Base-by-base conservation (phyloP, 352 stramenopile genomes). In the Globisporangium takayamanum region DNA sequence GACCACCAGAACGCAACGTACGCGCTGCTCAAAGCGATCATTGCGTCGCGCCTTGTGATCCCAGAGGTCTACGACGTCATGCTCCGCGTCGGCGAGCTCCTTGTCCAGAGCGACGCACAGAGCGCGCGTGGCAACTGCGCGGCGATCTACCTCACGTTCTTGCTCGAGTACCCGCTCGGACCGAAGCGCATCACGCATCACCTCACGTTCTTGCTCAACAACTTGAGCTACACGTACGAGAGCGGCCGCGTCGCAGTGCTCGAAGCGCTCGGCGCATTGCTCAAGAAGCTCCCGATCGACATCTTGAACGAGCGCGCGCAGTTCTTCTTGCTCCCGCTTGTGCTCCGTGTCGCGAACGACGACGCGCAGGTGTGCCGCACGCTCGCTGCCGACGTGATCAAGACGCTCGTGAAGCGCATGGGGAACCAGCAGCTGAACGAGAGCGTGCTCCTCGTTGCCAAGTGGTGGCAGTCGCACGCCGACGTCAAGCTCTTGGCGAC, bases 41-140 rank as follows among this genome's bases (percentile, higher is more conserved):
- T 94, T 42, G 83, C 86, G 33, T 95, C 88, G 6, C 88, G 78
- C 22, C 94, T 96, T 36, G 82, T 98, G 14, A 96, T 97, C 50
- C 76, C 93, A 48, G 94, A 98, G 66, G 86, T 98, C 57, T 99
- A 98, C 70, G 96, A 99, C 66, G 77, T 98, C 15, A 97, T 98
- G 78, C 83, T 98, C 49, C 88, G 85, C 52, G 82, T 98, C 25
- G 86, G 96, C 7, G 89, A 98, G 72, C 78, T 98, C 52, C 77
- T 97, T 22, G 93, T 98, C 50, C 89, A 96, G 60, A 98, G 88
- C 62, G 88, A 97, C 47, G 89, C 93, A 16, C 71, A 83, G 51
- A 88, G 80, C 25, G 83, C 97, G 26, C 88, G 95, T 33, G 50
- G 83, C 37, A 87, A 87, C 68, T 96, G 79, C 62, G 78, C 71